Conservation (phyloP, 192 early-diverging fungal species). For the Backusella tuberculispora region DNA sequence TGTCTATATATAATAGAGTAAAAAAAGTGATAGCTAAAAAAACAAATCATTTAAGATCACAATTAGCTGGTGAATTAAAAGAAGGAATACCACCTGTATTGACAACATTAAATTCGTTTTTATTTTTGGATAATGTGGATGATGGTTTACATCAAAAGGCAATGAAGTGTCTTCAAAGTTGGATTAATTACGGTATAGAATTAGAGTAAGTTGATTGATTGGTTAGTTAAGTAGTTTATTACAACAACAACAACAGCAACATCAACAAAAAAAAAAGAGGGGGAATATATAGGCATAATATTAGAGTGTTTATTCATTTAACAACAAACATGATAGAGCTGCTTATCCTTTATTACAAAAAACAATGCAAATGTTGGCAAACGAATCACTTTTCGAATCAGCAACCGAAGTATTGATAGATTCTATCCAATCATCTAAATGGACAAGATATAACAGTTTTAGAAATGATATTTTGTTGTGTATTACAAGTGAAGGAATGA, state of each 20-base stretch:
- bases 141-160: constrained; percentile 48
- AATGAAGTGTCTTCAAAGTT: constrained; percentile 54
- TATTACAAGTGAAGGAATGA: constrained; percentile 53
- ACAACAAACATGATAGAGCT: constrained; percentile 33
- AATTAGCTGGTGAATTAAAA: constrained; percentile 37
- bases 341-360: constrained; percentile 47
- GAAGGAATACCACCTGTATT: constrained; percentile 36
- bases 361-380: constrained; percentile 43
- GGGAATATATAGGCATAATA: neutral
- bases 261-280: neutral
- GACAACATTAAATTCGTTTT: constrained; percentile 20
- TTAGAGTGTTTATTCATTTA: neutral
- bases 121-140: constrained; percentile 29
- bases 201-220: constrained; percentile 46
- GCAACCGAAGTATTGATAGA: constrained; percentile 59
- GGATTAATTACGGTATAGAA: constrained; percentile 58
- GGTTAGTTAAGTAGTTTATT: neutral
- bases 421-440: constrained; percentile 48
- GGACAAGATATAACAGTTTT: constrained; percentile 43
- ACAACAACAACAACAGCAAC: too few relatives aligned
- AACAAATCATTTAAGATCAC: constrained; percentile 10
- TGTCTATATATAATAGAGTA: neutral
- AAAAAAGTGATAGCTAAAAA: neutral
- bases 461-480: constrained; percentile 51
- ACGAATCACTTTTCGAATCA: constrained; percentile 50